Evolutionary conservation across 1,139 yeast species (phyloP).

Genomic region (Lodderomyces theae): DNA sequence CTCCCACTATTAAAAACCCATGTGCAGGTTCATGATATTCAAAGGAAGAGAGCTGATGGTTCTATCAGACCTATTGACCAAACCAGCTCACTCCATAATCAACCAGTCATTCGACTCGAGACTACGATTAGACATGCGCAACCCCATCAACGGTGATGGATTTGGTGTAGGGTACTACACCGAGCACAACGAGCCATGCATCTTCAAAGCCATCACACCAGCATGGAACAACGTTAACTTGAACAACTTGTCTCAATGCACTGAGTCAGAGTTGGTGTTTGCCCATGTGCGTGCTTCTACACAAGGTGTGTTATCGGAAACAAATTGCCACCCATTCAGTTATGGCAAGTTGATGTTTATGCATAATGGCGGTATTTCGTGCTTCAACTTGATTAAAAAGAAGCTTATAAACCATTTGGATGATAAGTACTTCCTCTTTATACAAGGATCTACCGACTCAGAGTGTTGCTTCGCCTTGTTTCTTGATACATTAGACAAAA

Average conservation of each 20-base stretch:
- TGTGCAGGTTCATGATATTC: conserved; percentile 53
- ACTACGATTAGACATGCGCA: conserved; percentile 76
- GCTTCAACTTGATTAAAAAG: conserved; percentile 71
- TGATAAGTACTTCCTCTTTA: conserved; percentile 72
- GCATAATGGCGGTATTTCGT: conserved; percentile 93
- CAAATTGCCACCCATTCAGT: conserved; percentile 93
- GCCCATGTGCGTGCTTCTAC: conserved; percentile 97
- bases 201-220: conserved; percentile 91
- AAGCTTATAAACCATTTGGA: conserved; percentile 66
- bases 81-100: conserved; percentile 96
- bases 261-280: conserved; percentile 78
- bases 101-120: conserved; percentile 94
- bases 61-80: conserved; percentile 80
- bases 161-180: conserved; percentile 95
- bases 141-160: conserved; percentile 97
- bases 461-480: conserved; percentile 93
- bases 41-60: conserved; percentile 72
- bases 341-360: conserved; percentile 87
- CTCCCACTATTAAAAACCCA: background rate
- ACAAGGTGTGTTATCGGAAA: conserved; percentile 88
- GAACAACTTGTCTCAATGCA: conserved; percentile 81
- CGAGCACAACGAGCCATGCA: conserved; percentile 45
- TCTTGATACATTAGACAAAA: conserved; percentile 67
- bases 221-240: conserved; percentile 97
- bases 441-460: conserved; percentile 94